These are phyloP conservation scores for Schoenoplectus triqueter DNA, from an alignment of 202 grass and related monocot species.

Conservation along the genomic window DNA sequence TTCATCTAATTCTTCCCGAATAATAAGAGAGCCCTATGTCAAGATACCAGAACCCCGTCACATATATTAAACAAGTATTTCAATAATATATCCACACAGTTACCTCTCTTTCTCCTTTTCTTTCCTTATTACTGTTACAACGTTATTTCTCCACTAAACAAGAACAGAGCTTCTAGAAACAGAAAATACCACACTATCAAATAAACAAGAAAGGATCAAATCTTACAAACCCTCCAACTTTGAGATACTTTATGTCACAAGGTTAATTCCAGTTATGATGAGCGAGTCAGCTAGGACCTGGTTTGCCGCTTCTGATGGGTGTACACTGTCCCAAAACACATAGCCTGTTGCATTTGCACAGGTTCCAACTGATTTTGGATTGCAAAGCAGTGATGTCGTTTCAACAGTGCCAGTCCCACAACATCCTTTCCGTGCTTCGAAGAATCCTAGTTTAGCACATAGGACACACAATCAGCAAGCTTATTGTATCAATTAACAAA, in stretches of 20 bases:
- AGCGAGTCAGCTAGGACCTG: slow-evolving; percentile 73
- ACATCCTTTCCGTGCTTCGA: slow-evolving; percentile 70
- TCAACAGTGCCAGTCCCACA: slow-evolving; percentile 90
- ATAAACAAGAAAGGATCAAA: neutral
- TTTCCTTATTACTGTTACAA: slow-evolving; percentile 22
- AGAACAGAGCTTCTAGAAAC: slow-evolving; percentile 21
- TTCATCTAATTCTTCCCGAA: neutral
- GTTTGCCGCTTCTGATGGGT: slow-evolving; percentile 86
- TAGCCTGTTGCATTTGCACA: slow-evolving; percentile 80
- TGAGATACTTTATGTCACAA: slow-evolving; percentile 52
- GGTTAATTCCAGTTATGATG: slow-evolving; percentile 51
- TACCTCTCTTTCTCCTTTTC: neutral
- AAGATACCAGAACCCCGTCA: neutral
- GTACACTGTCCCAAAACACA: slow-evolving; percentile 94
- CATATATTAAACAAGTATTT: neutral
- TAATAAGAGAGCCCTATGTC: neutral
- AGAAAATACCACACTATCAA: slow-evolving; percentile 24
- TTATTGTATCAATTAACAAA: neutral
- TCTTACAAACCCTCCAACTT: neutral
- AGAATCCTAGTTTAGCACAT: slow-evolving; percentile 56
- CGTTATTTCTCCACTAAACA: neutral
- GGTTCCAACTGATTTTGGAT: slow-evolving; percentile 82
- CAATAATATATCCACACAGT: slow-evolving; percentile 25
- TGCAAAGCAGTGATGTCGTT: slow-evolving; percentile 87
- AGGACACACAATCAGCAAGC: neutral